Base-by-base conservation (phyloP, 371 early-diverging fungal genomes). In the Rhizopus sp. region DNA sequence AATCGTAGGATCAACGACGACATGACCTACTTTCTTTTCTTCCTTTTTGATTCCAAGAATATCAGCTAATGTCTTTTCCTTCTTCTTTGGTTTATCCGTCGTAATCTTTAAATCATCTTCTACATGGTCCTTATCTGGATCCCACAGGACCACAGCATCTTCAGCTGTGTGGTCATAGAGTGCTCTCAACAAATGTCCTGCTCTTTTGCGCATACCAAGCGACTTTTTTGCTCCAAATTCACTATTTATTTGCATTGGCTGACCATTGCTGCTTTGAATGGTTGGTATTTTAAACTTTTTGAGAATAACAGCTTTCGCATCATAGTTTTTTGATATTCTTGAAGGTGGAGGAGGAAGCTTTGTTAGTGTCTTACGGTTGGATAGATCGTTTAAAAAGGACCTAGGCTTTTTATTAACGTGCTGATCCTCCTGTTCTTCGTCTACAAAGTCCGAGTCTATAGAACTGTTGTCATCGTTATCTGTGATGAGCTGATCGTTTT, bases 111-210 rank as follows among this genome's bases (percentile, higher is more conserved):
- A 40, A 35, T 73, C 60, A 52, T 74, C 65, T 35, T 67, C 40
- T 3, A 83, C 60, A 41, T 73, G 75, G 1, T 81, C 80, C 47
- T 76, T 72, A 13, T 77, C 78, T 7, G 97, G 96, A 38, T 86
- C 83, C 74, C 90, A 93, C 7, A 97, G 70, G 3, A 97, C 83
- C 30, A 97, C 81, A 0, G 97, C 94, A 16, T 84, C 93, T 46
- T 88, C 89, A 8, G 86, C 88, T 9, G 89, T 88, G 13, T 93
- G 93, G 53, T 94, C 95, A 57, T 95, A 90, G 13, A 93, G 77
- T 3, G 93, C 87, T 29, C 91, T 32, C 42, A 54, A 29, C 31
- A 54, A 37, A 32, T 53, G 53, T 0, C 60, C 61, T 7, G 65
- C 45, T 33, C 66, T 40, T 46, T 55, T 52, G 17, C 62, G 61